A percentile compares a stretch with the other conserved stretches of the same genome.
Conservation (phyloP, 345 rosid genomes). For the Capsella bursapastoris region DNA sequence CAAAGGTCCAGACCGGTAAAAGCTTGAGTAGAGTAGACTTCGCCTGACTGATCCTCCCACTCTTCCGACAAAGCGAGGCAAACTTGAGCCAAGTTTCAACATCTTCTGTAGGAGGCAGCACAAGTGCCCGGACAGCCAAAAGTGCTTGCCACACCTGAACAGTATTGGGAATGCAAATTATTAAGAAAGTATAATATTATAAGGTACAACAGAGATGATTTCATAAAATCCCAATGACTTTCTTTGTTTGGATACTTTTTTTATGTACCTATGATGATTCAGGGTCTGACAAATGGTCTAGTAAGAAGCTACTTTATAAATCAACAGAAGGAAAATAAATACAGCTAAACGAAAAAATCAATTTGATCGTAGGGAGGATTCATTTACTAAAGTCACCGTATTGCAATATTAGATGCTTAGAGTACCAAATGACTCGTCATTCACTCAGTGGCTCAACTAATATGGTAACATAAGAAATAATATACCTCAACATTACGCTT, state of each 20-base stretch:
- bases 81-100: conserved; percentile 95
- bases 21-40: conserved; percentile 91
- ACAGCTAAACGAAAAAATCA: neutral
- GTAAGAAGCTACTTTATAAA: conserved; percentile 13
- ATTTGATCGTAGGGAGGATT: neutral
- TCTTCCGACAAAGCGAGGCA: conserved; percentile 89
- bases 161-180: conserved; percentile 25
- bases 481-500: conserved; percentile 97
- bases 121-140: conserved; percentile 91
- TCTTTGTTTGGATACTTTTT: conserved; percentile 20
- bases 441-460: conserved; percentile 26
- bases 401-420: conserved; percentile 26
- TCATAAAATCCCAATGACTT: conserved; percentile 14
- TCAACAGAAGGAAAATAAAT: conserved; percentile 4
- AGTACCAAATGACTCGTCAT: conserved; percentile 28
- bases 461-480: conserved; percentile 17
- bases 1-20: conserved; percentile 63
- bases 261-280: conserved; percentile 13
- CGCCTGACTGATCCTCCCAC: conserved; percentile 94
- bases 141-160: conserved; percentile 92
- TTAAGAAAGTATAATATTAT: conserved; percentile 12
- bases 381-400: conserved; percentile 18
- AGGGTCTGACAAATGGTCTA: conserved; percentile 18
- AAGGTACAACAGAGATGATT: conserved; percentile 16
- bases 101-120: conserved; percentile 93